Conservation (phyloP, 108 stramenopile genomes). For the Thalassiosira profunda region DNA sequence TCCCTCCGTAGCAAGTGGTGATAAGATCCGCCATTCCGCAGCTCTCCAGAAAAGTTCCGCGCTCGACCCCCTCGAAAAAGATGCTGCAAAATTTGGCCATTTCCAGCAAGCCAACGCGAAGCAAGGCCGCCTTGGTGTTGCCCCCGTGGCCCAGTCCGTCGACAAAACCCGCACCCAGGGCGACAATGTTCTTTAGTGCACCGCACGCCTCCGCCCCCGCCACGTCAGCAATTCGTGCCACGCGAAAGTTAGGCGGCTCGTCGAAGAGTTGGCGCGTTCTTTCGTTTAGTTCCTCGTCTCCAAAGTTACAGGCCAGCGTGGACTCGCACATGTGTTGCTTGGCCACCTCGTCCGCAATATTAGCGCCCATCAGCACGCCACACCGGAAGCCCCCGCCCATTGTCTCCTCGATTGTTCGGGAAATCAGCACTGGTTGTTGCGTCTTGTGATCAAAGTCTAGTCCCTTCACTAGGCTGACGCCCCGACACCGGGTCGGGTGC, state of each 20-base stretch:
- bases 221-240: conserved; percentile 87
- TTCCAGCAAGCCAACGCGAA: conserved; percentile 81
- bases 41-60: conserved; percentile 89
- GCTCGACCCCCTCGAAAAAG: conserved; percentile 82
- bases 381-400: conserved; percentile 77
- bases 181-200: conserved; percentile 97
- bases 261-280: conserved; percentile 82
- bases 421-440: conserved; percentile 77
- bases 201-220: conserved; percentile 96
- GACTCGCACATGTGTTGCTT: conserved; percentile 94
- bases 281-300: conserved; percentile 62
- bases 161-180: conserved; percentile 96
- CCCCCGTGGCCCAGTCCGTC: conserved; percentile 92
- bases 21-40: conserved; percentile 98
- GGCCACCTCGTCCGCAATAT: conserved; percentile 97
- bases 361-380: conserved; percentile 98
- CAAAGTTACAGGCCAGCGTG: conserved; percentile 92
- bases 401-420: conserved; percentile 69
- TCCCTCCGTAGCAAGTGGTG: conserved; percentile 97
- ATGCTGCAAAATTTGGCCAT: conserved; percentile 92
- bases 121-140: conserved; percentile 97
- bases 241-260: conserved; percentile 83
- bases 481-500: conserved; percentile 76
- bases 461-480: conserved; percentile 90
- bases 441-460: conserved; percentile 73